phyloP scores from a whole-genome alignment of 768 basidiomycete genomes.

The Hericium coralloides region DNA sequence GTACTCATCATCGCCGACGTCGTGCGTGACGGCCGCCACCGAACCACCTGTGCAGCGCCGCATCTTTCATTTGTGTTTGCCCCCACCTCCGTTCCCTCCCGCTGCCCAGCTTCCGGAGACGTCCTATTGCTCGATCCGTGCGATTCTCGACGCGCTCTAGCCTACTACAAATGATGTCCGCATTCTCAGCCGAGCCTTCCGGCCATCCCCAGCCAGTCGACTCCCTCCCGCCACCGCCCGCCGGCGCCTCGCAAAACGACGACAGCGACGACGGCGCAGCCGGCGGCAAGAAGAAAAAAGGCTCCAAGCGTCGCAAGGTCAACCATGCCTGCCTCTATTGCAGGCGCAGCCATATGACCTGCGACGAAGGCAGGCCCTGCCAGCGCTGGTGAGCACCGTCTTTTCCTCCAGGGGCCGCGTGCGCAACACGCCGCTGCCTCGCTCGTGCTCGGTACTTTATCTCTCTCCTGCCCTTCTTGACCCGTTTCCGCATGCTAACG shows the following conservation, averaged over 20 bases:
- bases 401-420: conserved; percentile 1
- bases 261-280: conserved; percentile 23
- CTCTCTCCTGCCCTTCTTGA: neutral
- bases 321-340: conserved; percentile 94
- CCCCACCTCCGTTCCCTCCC: too few species aligned
- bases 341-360: conserved; percentile 87
- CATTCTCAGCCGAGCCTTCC: neutral
- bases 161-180: too few species aligned
- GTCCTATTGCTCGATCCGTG: too few species aligned
- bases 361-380: conserved; percentile 84
- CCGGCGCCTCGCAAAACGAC: neutral
- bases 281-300: conserved; percentile 28
- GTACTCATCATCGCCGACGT: too few species aligned
- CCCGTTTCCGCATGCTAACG: conserved; percentile 3
- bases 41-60: too few species aligned
- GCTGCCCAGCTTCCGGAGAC: too few species aligned
- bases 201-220: neutral
- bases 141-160: too few species aligned
- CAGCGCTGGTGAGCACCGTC: conserved; percentile 74
- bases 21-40: too few species aligned
- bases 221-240: neutral
- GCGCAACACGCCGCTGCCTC: conserved; percentile 6
- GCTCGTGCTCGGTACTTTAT: neutral
- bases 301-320: conserved; percentile 68
- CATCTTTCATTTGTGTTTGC: too few species aligned